These are phyloP conservation scores for Stachybotrys chartarum DNA, from an alignment of 2,329 filamentous ascomycete species.

Conservation along the genomic window DNA sequence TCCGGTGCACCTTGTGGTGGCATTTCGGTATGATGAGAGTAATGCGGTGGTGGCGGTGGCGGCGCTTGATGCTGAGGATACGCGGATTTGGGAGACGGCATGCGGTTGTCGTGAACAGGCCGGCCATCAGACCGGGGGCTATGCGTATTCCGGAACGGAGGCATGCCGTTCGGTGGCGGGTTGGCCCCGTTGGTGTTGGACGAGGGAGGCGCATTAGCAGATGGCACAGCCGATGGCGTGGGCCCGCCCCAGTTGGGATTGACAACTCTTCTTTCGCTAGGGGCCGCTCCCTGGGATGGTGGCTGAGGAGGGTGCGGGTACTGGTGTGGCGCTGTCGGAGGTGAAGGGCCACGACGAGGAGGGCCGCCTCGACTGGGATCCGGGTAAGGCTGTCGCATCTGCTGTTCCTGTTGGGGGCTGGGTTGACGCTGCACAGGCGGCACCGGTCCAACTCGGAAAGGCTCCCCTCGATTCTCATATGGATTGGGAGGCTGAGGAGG, in stretches of 20 bases:
- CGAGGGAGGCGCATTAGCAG: slow-evolving; percentile 22
- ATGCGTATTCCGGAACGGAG: slow-evolving; percentile 63
- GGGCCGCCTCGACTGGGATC: slow-evolving; percentile 22
- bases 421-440: slow-evolving; percentile 63
- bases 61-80: slow-evolving; percentile 68
- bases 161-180: slow-evolving; percentile 45
- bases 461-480: slow-evolving; percentile 67
- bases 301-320: slow-evolving; percentile 36
- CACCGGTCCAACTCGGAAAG: slow-evolving; percentile 54
- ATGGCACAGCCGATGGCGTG: slow-evolving; percentile 29
- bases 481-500: slow-evolving; percentile 72
- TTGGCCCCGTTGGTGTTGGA: slow-evolving; percentile 27
- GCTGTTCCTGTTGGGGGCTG: slow-evolving; percentile 64
- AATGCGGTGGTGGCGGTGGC: slow-evolving; percentile 29
- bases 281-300: slow-evolving; percentile 40
- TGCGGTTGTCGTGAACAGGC: slow-evolving; percentile 73
- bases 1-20: slow-evolving; percentile 56
- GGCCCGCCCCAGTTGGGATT: slow-evolving; percentile 55
- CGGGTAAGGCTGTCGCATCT: slow-evolving; percentile 57
- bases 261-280: slow-evolving; percentile 45
- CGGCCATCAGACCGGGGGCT: slow-evolving; percentile 78
- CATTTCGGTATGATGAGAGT: slow-evolving; percentile 64
- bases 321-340: slow-evolving; percentile 44
- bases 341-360: slow-evolving; percentile 45
- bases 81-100: slow-evolving; percentile 83